Evolutionary conservation across 257 asterid species (phyloP), one percentile per base, ranked within the genome.

Genomic region (Plantago major): DNA sequence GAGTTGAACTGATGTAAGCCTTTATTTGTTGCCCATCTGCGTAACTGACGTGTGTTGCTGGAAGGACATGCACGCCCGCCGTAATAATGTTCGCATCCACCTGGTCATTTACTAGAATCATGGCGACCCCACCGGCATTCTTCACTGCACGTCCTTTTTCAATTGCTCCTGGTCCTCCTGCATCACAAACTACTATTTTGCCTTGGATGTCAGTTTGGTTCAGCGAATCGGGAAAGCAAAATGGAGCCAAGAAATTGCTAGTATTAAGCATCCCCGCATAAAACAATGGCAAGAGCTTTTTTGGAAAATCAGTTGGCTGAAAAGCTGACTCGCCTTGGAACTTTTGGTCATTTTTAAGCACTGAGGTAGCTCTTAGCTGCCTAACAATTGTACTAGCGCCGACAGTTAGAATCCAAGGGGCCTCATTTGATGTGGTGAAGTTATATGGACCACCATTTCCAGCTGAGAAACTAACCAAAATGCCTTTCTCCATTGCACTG

Each of bases 371-470:
- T 10, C 18, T 43, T 6, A 77, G 0, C 12, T 63, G 45, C 15
- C 82, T 53, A 51, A 73, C 79, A 0, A 37, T 58, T 3, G 74
- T 77, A 12, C 76, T 70, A 1, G 82, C 79, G 6, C 82, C 79
- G 6, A 77, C 76, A 0, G 79, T 73, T 46, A 66, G 74, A 33
- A 73, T 60, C 82, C 79, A 77, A 0, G 82, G 82, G 0, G 76
- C 73, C 26, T 49, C 71, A 42, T 77, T 73, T 3, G 4, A 1
- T 4, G 48, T 0, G 9, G 57, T 17, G 53, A 0, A 8, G 40
- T 33, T 19, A 3, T 0, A 28, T 0, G 81, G 81, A 1, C 81
- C 81, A 0, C 0, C 1, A 11, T 75, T 75, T 30, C 76, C 76
- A 0, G 76, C 80, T 0, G 80, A 67, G 44, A 68, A 63, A 48